A percentile compares a stretch with the other conserved stretches of the same genome.
Conservation (phyloP, 2,329 filamentous ascomycete species). For the Tolypocladium cylindrosporum region DNA sequence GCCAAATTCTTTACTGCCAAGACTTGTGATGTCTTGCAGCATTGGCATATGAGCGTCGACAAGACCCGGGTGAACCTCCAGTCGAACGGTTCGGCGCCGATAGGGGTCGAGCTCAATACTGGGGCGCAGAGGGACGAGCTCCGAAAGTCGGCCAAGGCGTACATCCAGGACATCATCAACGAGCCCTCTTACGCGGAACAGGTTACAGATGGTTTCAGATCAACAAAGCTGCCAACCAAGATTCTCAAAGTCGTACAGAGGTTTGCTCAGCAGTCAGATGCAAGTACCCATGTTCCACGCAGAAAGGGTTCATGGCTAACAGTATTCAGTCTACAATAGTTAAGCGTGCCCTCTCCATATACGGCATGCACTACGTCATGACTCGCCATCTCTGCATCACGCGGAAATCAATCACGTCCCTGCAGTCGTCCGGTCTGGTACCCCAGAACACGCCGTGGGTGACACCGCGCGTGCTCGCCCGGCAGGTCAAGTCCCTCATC, state of each 20-base stretch:
- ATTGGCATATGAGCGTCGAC: slow-evolving; percentile 36
- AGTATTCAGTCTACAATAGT: slow-evolving; percentile 34
- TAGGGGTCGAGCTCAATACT: slow-evolving; percentile 37
- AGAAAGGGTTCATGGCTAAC: not conserved
- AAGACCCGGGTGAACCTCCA: slow-evolving; percentile 29
- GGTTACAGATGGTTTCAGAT: slow-evolving; percentile 35
- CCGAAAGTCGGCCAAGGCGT: slow-evolving; percentile 35
- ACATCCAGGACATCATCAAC: slow-evolving; percentile 35
- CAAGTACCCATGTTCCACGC: slow-evolving; percentile 15
- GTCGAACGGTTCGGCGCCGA: slow-evolving; percentile 33
- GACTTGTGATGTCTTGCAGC: slow-evolving; percentile 35
- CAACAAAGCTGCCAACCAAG: slow-evolving; percentile 34
- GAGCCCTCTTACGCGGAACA: slow-evolving; percentile 40
- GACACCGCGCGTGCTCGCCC: slow-evolving; percentile 43
- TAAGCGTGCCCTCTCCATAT: slow-evolving; percentile 41
- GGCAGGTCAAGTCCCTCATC: slow-evolving; percentile 46
- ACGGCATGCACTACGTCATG: slow-evolving; percentile 48
- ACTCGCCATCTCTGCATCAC: slow-evolving; percentile 45
- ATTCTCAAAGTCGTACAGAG: slow-evolving; percentile 37
- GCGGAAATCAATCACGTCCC: slow-evolving; percentile 26
- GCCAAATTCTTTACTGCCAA: slow-evolving; percentile 44
- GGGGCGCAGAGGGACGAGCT: slow-evolving; percentile 32
- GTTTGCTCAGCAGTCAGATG: slow-evolving; percentile 35
- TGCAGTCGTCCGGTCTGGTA: slow-evolving; percentile 31
- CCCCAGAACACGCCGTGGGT: slow-evolving; percentile 33